Evolutionary conservation across 1,284 basidiomycete species (phyloP).

Genomic region (Puccinia polysora): DNA sequence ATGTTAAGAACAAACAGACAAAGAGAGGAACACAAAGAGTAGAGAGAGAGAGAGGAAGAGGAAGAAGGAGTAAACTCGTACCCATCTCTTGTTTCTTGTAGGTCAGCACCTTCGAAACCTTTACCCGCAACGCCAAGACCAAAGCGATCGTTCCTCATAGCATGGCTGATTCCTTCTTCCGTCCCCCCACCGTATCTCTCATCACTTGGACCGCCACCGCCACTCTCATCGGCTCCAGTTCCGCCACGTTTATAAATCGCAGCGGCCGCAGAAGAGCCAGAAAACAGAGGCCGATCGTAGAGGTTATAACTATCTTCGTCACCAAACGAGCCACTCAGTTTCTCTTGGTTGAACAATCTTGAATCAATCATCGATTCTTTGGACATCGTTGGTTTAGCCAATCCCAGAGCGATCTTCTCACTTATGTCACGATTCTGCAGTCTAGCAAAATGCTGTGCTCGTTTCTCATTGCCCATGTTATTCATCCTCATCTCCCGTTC

Average conservation of each 20-base stretch:
- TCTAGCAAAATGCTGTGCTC: slow-evolving; percentile 90
- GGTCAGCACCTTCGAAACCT: slow-evolving; percentile 81
- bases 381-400: slow-evolving; percentile 89
- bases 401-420: slow-evolving; percentile 94
- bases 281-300: slow-evolving; percentile 92
- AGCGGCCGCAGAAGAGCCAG: slow-evolving; percentile 88
- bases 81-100: slow-evolving; percentile 65
- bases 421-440: slow-evolving; percentile 97
- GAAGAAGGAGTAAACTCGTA: slow-evolving; percentile 30
- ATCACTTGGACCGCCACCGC: slow-evolving; percentile 59
- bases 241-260: slow-evolving; percentile 94
- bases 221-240: slow-evolving; percentile 61
- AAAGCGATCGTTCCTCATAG: slow-evolving; percentile 89
- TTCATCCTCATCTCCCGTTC: slow-evolving; percentile 98
- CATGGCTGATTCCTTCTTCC: slow-evolving; percentile 83
- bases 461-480: slow-evolving; percentile 96
- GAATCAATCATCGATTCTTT: slow-evolving; percentile 97
- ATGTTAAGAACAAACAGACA: neutral
- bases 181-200: slow-evolving; percentile 88
- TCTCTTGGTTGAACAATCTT: slow-evolving; percentile 93
- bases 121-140: slow-evolving; percentile 70
- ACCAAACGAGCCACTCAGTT: slow-evolving; percentile 71
- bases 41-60: slow-evolving; percentile 1
- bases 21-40: too few relatives aligned
- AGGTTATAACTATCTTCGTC: slow-evolving; percentile 89